Base-by-base conservation (phyloP, 2,329 filamentous ascomycete species). In the Tothia fuscella region DNA sequence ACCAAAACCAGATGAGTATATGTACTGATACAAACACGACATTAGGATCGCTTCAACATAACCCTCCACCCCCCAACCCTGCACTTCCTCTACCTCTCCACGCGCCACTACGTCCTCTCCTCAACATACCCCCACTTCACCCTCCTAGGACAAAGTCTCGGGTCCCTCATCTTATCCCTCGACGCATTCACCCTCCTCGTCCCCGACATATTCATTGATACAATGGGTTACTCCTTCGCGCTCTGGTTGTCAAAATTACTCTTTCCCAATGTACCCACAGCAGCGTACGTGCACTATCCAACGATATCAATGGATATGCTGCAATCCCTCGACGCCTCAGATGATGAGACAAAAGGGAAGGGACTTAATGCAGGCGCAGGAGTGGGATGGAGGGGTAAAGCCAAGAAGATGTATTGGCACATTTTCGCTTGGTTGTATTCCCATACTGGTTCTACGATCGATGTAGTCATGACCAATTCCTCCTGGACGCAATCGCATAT, bases 261-360 rank as follows among this genome's bases (percentile, higher is more conserved):
- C 19, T 96, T 96, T 56, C 81, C 74, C 0, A 61, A 65, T 26
- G 74, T 95, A 2, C 84, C 89, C 0, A 95, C 87, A 0, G 87
- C 76, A 34, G 88, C 91, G 40, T 98, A 98, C 56, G 88, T 96
- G 1, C 91, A 98, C 64, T 98, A 96, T 57, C 91, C 91, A 1
- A 96, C 89, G 43, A 98, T 98, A 41, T 95, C 88, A 3, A 98
- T 87, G 38, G 91, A 98, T 55, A 98, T 98, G 91, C 75, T 98
- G 84, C 14, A 75, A 95, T 4, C 46, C 53, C 30, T 41, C 32
- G 37, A 35, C 10, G 36, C 41, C 5, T 25, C 16, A 13, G 31
- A 28, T 26, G 25, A 22, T 7, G n/a, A 7, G 7, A 21, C 14
- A 58, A 25, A 72, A 68, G 36, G 82, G 58, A 42, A 80, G 75